A percentile compares a stretch with the other conserved stretches of the same genome.
Conservation (phyloP, 164 flowering plant species). For the Annona squamosa region DNA sequence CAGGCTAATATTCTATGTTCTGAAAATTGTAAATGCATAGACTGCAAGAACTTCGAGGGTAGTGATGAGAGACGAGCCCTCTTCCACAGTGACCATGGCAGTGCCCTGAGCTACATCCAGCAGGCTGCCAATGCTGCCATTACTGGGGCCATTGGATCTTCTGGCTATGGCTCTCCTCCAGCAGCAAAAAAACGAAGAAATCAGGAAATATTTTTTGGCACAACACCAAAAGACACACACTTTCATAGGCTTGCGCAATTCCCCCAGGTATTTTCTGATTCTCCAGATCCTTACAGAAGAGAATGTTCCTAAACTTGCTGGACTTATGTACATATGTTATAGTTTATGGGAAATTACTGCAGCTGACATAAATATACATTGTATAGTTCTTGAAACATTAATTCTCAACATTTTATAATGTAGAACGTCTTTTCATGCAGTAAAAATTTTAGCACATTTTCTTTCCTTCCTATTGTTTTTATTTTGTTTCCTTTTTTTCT, state of each 20-base stretch:
- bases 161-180: conserved; percentile 83
- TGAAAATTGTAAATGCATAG: conserved; percentile 91
- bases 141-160: conserved; percentile 91
- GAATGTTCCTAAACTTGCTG: background rate
- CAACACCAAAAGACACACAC: conserved; percentile 46
- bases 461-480: background rate
- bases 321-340: background rate
- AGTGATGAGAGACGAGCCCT: conserved; percentile 96
- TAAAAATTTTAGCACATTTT: background rate
- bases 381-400: background rate
- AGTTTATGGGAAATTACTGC: background rate
- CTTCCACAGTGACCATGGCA: conserved; percentile 68
- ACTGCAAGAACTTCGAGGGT: conserved; percentile 94
- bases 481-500: too few species aligned
- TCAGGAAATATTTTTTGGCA: conserved; percentile 53
- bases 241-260: conserved; percentile 41
- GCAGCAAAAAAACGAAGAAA: conserved; percentile 63
- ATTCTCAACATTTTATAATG: background rate
- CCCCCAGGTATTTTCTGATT: conserved; percentile 50
- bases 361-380: background rate
- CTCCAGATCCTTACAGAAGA: background rate
- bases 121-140: conserved; percentile 98
- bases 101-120: conserved; percentile 62
- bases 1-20: conserved; percentile 96
- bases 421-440: background rate